phyloP scores from a whole-genome alignment of 257 asterid species.

The Leptodermis oblonga region DNA sequence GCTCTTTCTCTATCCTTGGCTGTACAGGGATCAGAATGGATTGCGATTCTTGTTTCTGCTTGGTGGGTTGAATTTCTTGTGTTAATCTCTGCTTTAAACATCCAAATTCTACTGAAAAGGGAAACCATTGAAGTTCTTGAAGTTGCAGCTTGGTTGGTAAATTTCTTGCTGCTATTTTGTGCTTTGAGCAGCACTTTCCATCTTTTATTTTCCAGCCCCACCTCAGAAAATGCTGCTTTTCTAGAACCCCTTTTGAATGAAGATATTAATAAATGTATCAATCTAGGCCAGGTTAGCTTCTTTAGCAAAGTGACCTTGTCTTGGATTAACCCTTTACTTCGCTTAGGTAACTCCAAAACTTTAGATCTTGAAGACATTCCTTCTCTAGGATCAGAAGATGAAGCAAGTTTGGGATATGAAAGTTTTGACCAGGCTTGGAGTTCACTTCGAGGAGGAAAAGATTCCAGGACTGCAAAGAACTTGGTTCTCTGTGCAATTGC shows the following conservation, averaged over 20 bases:
- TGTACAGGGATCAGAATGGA: slow-evolving; percentile 41
- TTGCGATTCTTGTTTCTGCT: slow-evolving; percentile 35
- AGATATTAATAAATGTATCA: not conserved
- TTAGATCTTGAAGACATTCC: slow-evolving; percentile 56
- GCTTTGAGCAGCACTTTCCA: slow-evolving; percentile 29
- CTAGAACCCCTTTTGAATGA: slow-evolving; percentile 40
- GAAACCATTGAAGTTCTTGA: too few species aligned
- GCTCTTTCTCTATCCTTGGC: slow-evolving; percentile 39
- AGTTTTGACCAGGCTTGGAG: slow-evolving; percentile 43
- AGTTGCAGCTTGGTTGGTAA: slow-evolving; percentile 45
- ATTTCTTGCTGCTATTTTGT: slow-evolving; percentile 40
- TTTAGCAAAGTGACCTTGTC: slow-evolving; percentile 45
- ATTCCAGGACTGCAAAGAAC: slow-evolving; percentile 18
- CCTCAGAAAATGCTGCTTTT: not conserved
- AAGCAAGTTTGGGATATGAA: slow-evolving; percentile 39
- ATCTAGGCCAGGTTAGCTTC: slow-evolving; percentile 27
- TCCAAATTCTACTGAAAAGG: slow-evolving; percentile 23
- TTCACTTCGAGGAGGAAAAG: slow-evolving; percentile 24
- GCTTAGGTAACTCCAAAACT: slow-evolving; percentile 42
- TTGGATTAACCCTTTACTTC: slow-evolving; percentile 61
- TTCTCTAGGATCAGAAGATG: slow-evolving; percentile 53
- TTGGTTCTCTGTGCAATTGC: slow-evolving; percentile 33
- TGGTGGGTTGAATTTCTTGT: too few species aligned
- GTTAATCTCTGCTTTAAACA: slow-evolving; percentile 37
- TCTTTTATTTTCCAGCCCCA: slow-evolving; percentile 18